Conservation (phyloP, 352 stramenopile species). For the Phytopythium kandeliae region DNA sequence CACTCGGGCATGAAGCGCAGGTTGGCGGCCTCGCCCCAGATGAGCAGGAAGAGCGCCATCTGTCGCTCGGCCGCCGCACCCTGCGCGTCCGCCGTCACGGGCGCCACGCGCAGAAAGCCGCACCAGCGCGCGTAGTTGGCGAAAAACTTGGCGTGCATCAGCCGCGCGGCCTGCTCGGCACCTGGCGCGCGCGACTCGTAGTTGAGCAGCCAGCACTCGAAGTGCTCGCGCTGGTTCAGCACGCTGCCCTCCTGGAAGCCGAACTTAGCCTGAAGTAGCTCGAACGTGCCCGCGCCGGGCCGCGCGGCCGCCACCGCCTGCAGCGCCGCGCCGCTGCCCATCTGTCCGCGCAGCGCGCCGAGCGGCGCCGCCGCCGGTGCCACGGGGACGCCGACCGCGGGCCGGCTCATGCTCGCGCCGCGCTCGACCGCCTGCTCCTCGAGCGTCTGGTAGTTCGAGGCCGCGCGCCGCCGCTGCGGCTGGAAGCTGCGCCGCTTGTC, state of each 20-base stretch:
- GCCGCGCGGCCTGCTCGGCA: conserved; percentile 46
- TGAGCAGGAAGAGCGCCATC: conserved; percentile 76
- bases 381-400: neutral
- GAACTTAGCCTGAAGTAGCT: conserved; percentile 79
- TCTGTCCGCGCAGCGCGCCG: no score
- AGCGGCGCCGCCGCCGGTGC: conserved; percentile 10
- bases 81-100: conserved; percentile 44
- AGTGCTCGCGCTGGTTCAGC: conserved; percentile 83
- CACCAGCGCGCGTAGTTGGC: conserved; percentile 95
- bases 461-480: conserved; percentile 39
- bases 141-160: conserved; percentile 93
- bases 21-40: conserved; percentile 84
- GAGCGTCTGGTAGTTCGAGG: conserved; percentile 80
- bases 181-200: conserved; percentile 59
- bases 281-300: conserved; percentile 48
- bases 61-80: conserved; percentile 47
- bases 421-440: conserved; percentile 51
- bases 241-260: conserved; percentile 84
- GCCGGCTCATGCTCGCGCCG: conserved; percentile 25
- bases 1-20: conserved; percentile 88
- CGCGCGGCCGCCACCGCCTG: conserved; percentile 16
- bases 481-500: conserved; percentile 5
- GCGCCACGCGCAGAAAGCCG: conserved; percentile 83
- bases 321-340: conserved; percentile 8
- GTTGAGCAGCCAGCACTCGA: conserved; percentile 82